phyloP scores from a whole-genome alignment of 2,329 filamentous ascomycete genomes.

The Fusarium sp. region DNA sequence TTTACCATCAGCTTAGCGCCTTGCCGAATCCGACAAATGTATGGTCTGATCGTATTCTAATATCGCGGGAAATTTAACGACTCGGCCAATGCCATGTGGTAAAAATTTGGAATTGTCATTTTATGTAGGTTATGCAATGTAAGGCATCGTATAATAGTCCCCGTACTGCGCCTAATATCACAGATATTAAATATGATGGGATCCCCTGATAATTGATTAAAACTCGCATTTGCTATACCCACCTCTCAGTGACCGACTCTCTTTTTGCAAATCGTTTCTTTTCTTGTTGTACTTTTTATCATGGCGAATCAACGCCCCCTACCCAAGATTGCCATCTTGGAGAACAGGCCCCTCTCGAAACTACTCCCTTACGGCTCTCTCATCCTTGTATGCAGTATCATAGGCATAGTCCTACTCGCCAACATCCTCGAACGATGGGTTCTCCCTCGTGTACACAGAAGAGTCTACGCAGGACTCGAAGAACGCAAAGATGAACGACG shows the following conservation, averaged over 20 bases:
- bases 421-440: constrained; percentile 24
- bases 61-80: not conserved
- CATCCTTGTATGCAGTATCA: constrained; percentile 5
- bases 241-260: not conserved
- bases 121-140: not conserved
- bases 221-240: not conserved
- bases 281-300: not conserved
- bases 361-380: constrained; percentile 14
- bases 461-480: constrained; percentile 1
- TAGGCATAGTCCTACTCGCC: constrained; percentile 10
- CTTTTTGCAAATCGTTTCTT: not conserved
- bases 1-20: no score
- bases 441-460: not conserved
- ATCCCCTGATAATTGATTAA: not conserved
- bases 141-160: not conserved
- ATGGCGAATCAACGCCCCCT: not conserved
- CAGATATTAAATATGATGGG: not conserved
- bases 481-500: constrained; percentile 8
- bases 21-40: constrained; percentile 1
- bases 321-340: constrained; percentile 5
- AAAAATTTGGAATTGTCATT: not conserved
- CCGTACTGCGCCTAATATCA: not conserved
- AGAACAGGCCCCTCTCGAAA: constrained; percentile 13
- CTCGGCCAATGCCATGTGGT: not conserved
- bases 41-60: not conserved